Evolutionary conservation across 768 basidiomycete species (phyloP), one percentile per base, ranked within the genome.

Genomic region (Galerina sulciceps): DNA sequence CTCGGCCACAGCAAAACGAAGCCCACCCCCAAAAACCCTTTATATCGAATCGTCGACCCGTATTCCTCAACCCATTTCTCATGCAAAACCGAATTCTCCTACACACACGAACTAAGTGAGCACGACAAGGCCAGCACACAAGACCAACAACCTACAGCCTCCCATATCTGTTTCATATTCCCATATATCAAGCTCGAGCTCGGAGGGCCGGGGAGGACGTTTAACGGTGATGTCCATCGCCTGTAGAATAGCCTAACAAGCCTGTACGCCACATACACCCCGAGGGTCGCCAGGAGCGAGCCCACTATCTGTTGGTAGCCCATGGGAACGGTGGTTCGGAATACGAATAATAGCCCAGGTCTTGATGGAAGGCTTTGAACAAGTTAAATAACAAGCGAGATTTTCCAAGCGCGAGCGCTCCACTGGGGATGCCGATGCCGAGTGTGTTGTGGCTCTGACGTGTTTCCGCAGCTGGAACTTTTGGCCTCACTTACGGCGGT

Each of bases 181-280:
- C 86, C 86, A 53, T 69, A 84, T 11, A 88, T 47, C 54, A 72
- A 72, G 60, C 76, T 81, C 1, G 73, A 50, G 52, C 66, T 79
- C 15, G 76, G 72, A 0, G 85, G 86, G 1, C 85, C 85, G 1
- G 79, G 85, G 20, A 87, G 73, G 41, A 74, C 60, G n/a, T 76
- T 75, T 14, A 85, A 62, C 2, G 81, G 76, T 0, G 83, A 83
- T 11, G 66, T 73, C 58, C 70, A 71, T 42, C 74, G 66, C 1
- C 46, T 47, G 48, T 76, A 76, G 41, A 78, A 18, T 34, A 71
- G 61, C 20, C 46, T 58, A 34, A 67, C 57, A 10, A 76, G 22
- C 46, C 72, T 77, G 65, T 72, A 75, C 1, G 72, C 38, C 11
- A 67, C 69, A 64, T 75, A 79, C 13, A 49, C 36, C 20, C 64